These are phyloP conservation scores for Phellopilus nigrolimitatus DNA, from an alignment of 1,284 basidiomycete genomes.

Conservation along the genomic window DNA sequence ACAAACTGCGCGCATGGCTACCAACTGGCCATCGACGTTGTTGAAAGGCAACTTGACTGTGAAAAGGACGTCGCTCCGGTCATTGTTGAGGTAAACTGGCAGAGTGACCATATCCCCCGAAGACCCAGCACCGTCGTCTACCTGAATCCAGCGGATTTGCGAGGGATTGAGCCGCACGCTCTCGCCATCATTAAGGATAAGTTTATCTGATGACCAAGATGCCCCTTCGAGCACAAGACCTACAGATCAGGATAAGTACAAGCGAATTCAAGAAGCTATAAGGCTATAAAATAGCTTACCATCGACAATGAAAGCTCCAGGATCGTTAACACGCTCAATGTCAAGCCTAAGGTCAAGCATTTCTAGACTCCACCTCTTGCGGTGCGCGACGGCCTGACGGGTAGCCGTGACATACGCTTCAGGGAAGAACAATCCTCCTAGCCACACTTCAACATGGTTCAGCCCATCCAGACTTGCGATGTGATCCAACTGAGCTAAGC, in stretches of 20 bases:
- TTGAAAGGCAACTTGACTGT: conserved; percentile 79
- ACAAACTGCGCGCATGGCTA: conserved; percentile 78
- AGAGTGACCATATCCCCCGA: conserved; percentile 57
- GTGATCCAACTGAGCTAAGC: conserved; percentile 76
- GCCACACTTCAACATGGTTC: conserved; percentile 77
- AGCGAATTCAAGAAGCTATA: background rate
- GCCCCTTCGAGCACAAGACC: conserved; percentile 87
- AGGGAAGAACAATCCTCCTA: conserved; percentile 92
- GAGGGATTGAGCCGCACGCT: conserved; percentile 71
- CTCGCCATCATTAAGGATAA: conserved; percentile 80
- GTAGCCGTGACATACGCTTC: conserved; percentile 94
- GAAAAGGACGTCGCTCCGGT: conserved; percentile 87
- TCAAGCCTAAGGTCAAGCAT: conserved; percentile 78
- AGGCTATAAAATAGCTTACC: conserved; percentile 46
- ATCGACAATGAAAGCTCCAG: conserved; percentile 76
- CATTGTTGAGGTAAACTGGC: conserved; percentile 89
- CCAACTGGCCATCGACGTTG: conserved; percentile 54
- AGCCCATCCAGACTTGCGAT: conserved; percentile 66
- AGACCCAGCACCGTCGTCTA: conserved; percentile 37
- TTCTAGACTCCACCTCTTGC: conserved; percentile 87
- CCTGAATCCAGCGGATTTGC: conserved; percentile 82
- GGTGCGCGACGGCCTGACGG: conserved; percentile 86
- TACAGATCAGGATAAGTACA: conserved; percentile 32
- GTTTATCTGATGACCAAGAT: conserved; percentile 59
- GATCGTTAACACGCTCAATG: conserved; percentile 72